These are phyloP conservation scores for Alternaria sp. DNA, from an alignment of 2,329 filamentous ascomycete genomes.

Conservation along the genomic window DNA sequence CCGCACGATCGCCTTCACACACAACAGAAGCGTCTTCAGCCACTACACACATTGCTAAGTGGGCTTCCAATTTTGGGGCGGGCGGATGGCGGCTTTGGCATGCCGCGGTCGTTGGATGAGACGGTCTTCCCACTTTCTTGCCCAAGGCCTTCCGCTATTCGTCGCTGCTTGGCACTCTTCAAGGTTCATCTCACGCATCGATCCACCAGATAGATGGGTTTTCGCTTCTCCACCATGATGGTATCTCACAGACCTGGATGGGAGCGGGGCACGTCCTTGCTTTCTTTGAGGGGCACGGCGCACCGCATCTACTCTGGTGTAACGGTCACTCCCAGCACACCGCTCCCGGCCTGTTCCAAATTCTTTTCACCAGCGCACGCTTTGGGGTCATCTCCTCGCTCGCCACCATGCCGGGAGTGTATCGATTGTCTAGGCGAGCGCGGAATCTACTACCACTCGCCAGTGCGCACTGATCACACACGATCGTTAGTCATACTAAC, in stretches of 20 bases:
- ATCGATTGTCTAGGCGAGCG: not conserved
- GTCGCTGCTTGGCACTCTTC: conserved; percentile 16
- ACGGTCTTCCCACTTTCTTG: conserved; percentile 12
- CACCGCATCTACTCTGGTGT: conserved; percentile 32
- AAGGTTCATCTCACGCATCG: not conserved
- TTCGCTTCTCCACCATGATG: conserved; percentile 32
- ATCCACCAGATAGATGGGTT: conserved; percentile 23
- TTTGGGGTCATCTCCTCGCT: not conserved
- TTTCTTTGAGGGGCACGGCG: conserved; percentile 25
- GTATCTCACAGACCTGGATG: conserved; percentile 16
- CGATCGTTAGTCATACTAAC: not conserved
- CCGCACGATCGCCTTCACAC: not conserved
- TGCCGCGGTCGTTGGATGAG: conserved; percentile 10
- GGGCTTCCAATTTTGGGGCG: conserved; percentile 10
- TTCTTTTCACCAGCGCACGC: not conserved
- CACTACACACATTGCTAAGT: not conserved
- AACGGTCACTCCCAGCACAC: conserved; percentile 35
- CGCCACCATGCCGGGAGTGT: conserved; percentile 30
- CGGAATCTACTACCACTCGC: not conserved
- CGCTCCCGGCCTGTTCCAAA: conserved; percentile 30
- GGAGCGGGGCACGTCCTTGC: conserved; percentile 17
- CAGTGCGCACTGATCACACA: not conserved
- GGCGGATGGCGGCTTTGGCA: conserved; percentile 1
- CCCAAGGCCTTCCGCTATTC: conserved; percentile 11
- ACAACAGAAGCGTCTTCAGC: not conserved